Base-by-base conservation (phyloP, 208 protist genomes). In the Sergeia podlipaevii region DNA sequence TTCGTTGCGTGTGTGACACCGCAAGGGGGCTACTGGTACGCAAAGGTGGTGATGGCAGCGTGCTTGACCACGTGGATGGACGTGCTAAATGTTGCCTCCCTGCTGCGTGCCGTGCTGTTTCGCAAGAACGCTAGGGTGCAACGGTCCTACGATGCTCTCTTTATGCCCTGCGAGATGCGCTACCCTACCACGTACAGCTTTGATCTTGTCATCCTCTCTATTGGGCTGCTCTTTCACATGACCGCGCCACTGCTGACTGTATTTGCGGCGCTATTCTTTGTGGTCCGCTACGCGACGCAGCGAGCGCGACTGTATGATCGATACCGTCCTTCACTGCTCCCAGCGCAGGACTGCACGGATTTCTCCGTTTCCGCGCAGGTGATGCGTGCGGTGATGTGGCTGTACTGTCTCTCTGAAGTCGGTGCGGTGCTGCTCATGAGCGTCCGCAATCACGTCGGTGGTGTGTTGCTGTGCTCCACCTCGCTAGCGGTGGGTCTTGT, bases 161-260 rank as follows among this genome's bases (percentile, higher is more conserved):
- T 94, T 29, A 21, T 55, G 11, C 67, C 79, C 6, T 79, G 72
- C 48, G 43, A 70, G 21, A 81, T 85, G 34, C 56, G 81, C 27
- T 85, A 75, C 43, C 62, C 83, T 21, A 46, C 69, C 15, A 60
- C 63, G 4, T 85, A 89, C 53, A 82, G 74, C 53, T 83, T 83
- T 27, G 87, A 91, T 29, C 64, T 94, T 26, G 80, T 79, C 54
- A 72, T 91, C 24, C 63, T 94, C 3, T 65, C 80, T 3, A 85
- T 94, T 59, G 87, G 83, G 0, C 66, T 94, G 23, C 70, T 94
- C 10, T 94, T 91, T 48, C 87, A 89, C 65, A 89, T 89, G 80
- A 89, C 87, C 18, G 74, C 70, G 6, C 87, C 87, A 26, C 68
- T 91, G 41, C 65, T 94, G 21, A 55, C 64, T 4, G 49, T 81